Evolutionary conservation across 805 yeast genomes (phyloP).

Genomic region (Metschnikowia amazonensis): DNA sequence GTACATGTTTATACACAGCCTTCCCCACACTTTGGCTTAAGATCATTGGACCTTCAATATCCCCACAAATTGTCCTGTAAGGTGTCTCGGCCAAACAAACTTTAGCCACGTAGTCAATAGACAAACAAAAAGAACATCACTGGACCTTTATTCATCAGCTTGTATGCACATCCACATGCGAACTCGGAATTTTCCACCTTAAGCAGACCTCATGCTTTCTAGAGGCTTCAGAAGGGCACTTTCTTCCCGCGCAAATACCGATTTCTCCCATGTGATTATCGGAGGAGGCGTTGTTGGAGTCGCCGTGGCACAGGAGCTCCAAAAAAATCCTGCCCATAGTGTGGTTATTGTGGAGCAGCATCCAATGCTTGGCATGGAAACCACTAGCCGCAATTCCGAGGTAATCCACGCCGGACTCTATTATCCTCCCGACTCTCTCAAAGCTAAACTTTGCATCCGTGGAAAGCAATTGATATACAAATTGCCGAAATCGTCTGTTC

Average conservation of each 20-base stretch:
- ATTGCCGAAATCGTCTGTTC: slow-evolving; percentile 38
- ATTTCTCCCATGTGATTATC: slow-evolving; percentile 66
- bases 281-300: slow-evolving; percentile 88
- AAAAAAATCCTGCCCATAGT: slow-evolving; percentile 37
- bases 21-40: too few species aligned
- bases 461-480: slow-evolving; percentile 69
- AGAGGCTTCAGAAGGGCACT: slow-evolving; percentile 4
- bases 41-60: too few species aligned
- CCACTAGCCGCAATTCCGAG: slow-evolving; percentile 87
- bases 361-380: slow-evolving; percentile 64
- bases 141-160: background rate
- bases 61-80: too few species aligned
- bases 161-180: background rate
- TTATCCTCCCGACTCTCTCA: slow-evolving; percentile 65
- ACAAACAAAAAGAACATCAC: too few species aligned
- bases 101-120: too few species aligned
- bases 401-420: slow-evolving; percentile 91
- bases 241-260: slow-evolving; percentile 22
- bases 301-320: slow-evolving; percentile 72
- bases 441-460: slow-evolving; percentile 64
- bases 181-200: background rate
- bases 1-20: too few species aligned
- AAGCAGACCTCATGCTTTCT: slow-evolving; percentile 3
- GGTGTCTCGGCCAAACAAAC: too few species aligned
- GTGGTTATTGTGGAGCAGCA: slow-evolving; percentile 73